Evolutionary conservation across 768 basidiomycete species (phyloP).

Genomic region (Cystobasidium onofrii): DNA sequence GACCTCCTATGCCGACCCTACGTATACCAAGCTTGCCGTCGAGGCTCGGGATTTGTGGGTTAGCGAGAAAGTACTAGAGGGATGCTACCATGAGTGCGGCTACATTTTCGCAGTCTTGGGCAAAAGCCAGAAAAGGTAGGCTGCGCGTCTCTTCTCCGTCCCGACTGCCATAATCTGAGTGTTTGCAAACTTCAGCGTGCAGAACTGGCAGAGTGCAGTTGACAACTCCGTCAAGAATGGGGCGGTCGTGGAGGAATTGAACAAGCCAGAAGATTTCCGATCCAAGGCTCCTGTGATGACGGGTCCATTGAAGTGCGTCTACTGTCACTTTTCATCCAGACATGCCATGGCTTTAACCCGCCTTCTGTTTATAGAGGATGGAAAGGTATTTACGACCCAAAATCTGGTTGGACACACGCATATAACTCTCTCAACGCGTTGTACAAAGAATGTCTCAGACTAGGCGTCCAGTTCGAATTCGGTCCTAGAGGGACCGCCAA

Average conservation of each 20-base stretch:
- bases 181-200: neutral
- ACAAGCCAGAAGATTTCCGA: neutral
- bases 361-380: too few species aligned
- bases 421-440: slow-evolving; percentile 16
- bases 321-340: too few species aligned
- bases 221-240: slow-evolving; percentile 20
- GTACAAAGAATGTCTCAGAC: slow-evolving; percentile 18
- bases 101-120: slow-evolving; percentile 32
- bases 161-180: neutral
- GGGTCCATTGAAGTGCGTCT: slow-evolving; percentile 10
- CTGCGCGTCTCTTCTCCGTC: too few species aligned
- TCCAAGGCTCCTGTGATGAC: slow-evolving; percentile 24
- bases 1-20: neutral
- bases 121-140: slow-evolving; percentile 5
- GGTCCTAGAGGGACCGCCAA: slow-evolving; percentile 8
- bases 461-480: slow-evolving; percentile 25
- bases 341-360: too few species aligned
- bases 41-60: slow-evolving; percentile 31
- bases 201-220: slow-evolving; percentile 27
- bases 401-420: slow-evolving; percentile 32
- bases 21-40: neutral
- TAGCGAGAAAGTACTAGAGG: neutral
- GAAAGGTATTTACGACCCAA: slow-evolving; percentile 26
- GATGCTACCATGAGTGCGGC: slow-evolving; percentile 24
- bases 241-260: neutral